phyloP scores from a whole-genome alignment of 228 moss, liverwort and hornwort species.

The Sphagnum fallax region DNA sequence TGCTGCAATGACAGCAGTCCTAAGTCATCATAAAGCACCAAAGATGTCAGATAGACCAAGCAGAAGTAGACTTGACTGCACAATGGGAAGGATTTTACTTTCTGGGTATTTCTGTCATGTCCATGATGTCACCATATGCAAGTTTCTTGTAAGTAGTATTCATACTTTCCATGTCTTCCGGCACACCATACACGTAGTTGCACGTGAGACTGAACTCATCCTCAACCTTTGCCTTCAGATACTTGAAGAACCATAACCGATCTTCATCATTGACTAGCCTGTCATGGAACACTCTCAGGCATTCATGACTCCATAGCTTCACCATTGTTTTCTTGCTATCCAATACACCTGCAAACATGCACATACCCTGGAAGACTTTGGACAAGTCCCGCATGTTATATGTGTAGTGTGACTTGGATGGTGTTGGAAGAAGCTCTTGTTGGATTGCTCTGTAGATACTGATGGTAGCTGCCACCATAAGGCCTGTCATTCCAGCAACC shows the following conservation, averaged over 20 bases:
- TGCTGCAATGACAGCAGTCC: no score
- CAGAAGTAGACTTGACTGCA: no score
- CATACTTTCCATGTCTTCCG: slow-evolving; percentile 36
- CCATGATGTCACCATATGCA: slow-evolving; percentile 85
- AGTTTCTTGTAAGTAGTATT: slow-evolving; percentile 41
- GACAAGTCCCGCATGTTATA: slow-evolving; percentile 80
- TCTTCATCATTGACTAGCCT: slow-evolving; percentile 68
- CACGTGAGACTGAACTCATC: slow-evolving; percentile 32
- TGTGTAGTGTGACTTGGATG: slow-evolving; percentile 68
- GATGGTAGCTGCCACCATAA: slow-evolving; percentile 50
- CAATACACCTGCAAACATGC: slow-evolving; percentile 61
- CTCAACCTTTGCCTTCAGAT: slow-evolving; percentile 43
- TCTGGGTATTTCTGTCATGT: slow-evolving; percentile 57
- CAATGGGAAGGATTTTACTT: slow-evolving; percentile 20
- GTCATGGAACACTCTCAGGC: slow-evolving; percentile 64
- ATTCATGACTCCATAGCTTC: slow-evolving; percentile 86
- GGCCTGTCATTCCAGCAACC: slow-evolving; percentile 44
- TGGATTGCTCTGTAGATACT: slow-evolving; percentile 75
- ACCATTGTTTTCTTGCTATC: slow-evolving; percentile 70
- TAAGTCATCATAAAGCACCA: no score
- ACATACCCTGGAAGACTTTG: slow-evolving; percentile 74
- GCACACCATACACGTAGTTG: slow-evolving; percentile 45
- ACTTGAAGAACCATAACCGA: slow-evolving; percentile 56
- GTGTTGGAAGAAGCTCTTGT: slow-evolving; percentile 67
- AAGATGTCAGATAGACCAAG: no score